Evolutionary conservation across 1,284 basidiomycete genomes (phyloP).

Genomic region (Ganoderma lingzhi): DNA sequence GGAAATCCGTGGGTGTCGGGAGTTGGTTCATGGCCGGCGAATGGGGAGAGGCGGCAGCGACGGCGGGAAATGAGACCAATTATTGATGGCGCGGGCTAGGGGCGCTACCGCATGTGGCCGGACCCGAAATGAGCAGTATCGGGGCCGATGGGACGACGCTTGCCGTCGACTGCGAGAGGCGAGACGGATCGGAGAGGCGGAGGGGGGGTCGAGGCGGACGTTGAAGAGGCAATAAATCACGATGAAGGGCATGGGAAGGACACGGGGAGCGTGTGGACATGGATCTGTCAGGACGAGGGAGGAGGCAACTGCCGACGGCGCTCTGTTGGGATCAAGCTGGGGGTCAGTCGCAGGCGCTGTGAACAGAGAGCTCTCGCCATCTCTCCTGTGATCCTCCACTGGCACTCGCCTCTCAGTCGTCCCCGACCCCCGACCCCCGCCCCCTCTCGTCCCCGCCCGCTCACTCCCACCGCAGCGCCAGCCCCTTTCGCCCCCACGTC

Average conservation of each 20-base stretch:
- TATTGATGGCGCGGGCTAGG: not conserved
- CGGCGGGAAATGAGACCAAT: not conserved
- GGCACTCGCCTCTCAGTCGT: slow-evolving; percentile 28
- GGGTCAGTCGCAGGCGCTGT: not conserved
- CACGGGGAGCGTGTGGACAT: not conserved
- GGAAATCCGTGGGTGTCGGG: not conserved
- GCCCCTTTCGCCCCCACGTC: slow-evolving; percentile 26
- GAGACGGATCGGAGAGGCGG: not conserved
- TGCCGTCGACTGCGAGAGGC: not conserved
- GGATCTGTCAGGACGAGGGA: not conserved
- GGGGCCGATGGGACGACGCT: not conserved
- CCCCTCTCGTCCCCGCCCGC: slow-evolving; percentile 6
- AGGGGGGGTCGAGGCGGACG: not conserved
- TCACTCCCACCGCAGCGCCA: slow-evolving; percentile 22
- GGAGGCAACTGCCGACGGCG: slow-evolving; percentile 4
- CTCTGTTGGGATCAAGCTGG: not conserved
- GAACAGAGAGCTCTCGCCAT: slow-evolving; percentile 14
- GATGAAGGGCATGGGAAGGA: not conserved
- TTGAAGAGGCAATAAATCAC: not conserved
- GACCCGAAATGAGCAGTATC: not conserved
- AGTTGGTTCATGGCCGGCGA: not conserved
- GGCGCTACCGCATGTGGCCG: not conserved
- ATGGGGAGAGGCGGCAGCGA: not conserved
- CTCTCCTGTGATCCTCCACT: slow-evolving; percentile 33
- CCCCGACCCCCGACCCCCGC: slow-evolving; percentile 3